These are phyloP conservation scores for Paraleonurus japonicus DNA, from an alignment of 257 asterid species.

Conservation along the genomic window DNA sequence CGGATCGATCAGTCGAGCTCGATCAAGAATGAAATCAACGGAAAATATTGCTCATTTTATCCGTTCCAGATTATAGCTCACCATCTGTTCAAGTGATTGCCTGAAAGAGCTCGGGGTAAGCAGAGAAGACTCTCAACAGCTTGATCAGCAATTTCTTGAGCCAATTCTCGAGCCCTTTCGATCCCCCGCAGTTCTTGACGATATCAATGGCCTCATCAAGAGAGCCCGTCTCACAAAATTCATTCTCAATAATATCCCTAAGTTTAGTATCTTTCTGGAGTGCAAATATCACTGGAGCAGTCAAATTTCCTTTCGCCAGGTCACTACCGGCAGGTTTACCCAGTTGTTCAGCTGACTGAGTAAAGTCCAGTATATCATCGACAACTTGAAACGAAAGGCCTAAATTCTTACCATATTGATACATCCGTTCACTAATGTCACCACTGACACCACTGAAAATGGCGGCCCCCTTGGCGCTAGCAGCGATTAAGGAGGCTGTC, in stretches of 20 bases:
- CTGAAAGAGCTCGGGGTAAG: conserved; percentile 65
- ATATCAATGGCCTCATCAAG: conserved; percentile 75
- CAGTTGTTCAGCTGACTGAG: conserved; percentile 86
- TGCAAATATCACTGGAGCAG: conserved; percentile 88
- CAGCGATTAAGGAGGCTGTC: conserved; percentile 91
- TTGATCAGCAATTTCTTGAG: conserved; percentile 62
- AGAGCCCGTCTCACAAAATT: conserved; percentile 73
- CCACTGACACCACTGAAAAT: conserved; percentile 69
- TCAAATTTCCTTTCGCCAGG: conserved; percentile 74
- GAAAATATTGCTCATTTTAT: conserved; percentile 39
- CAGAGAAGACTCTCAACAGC: conserved; percentile 66
- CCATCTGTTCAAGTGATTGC: conserved; percentile 62
- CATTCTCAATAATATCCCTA: conserved; percentile 77
- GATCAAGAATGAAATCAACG: conserved; percentile 14
- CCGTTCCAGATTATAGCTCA: conserved; percentile 72
- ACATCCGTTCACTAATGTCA: conserved; percentile 64
- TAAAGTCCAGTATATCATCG: conserved; percentile 85
- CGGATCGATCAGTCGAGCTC: background rate
- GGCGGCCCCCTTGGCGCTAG: conserved; percentile 92
- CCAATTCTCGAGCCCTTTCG: conserved; percentile 70
- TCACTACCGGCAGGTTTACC: conserved; percentile 97
- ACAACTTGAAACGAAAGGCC: conserved; percentile 92
- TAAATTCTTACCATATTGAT: conserved; percentile 82
- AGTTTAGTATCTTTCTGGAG: conserved; percentile 62
- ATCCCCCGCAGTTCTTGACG: conserved; percentile 75